Conservation (phyloP, 495 filamentous ascomycete species). For the Tuber indicum region DNA sequence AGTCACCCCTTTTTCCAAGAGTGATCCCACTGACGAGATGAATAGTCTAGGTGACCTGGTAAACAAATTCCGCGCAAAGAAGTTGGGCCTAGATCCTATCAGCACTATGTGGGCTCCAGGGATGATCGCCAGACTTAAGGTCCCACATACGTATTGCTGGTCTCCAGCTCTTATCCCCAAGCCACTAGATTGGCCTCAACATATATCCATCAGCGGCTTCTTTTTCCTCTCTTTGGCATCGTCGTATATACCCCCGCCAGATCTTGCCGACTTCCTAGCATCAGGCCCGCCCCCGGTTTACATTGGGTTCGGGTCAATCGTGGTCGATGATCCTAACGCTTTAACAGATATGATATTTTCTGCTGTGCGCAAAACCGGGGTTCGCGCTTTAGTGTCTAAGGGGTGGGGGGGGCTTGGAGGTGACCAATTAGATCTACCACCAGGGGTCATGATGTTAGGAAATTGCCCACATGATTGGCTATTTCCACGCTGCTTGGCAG, state of each 20-base stretch:
- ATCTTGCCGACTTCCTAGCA: conserved; percentile 52
- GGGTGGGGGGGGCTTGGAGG: conserved; percentile 61
- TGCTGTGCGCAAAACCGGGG: conserved; percentile 52
- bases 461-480: conserved; percentile 68
- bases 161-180: conserved; percentile 57
- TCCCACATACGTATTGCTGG: conserved; percentile 67
- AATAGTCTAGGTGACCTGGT: conserved; percentile 61
- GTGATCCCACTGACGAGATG: conserved; percentile 62
- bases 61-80: conserved; percentile 56
- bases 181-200: conserved; percentile 56
- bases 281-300: conserved; percentile 54
- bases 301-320: conserved; percentile 65
- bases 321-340: conserved; percentile 58
- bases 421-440: conserved; percentile 41
- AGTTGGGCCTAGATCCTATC: conserved; percentile 56
- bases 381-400: conserved; percentile 59
- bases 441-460: conserved; percentile 52
- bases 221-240: conserved; percentile 59
- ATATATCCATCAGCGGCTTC: conserved; percentile 61
- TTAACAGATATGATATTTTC: conserved; percentile 61
- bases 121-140: conserved; percentile 53
- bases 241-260: conserved; percentile 52
- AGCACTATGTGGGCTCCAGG: conserved; percentile 62
- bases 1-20: conserved; percentile 29
- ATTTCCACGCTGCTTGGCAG: conserved; percentile 57